Conservation (phyloP, 2,329 filamentous ascomycete genomes). For the Verticillium dahliae region DNA sequence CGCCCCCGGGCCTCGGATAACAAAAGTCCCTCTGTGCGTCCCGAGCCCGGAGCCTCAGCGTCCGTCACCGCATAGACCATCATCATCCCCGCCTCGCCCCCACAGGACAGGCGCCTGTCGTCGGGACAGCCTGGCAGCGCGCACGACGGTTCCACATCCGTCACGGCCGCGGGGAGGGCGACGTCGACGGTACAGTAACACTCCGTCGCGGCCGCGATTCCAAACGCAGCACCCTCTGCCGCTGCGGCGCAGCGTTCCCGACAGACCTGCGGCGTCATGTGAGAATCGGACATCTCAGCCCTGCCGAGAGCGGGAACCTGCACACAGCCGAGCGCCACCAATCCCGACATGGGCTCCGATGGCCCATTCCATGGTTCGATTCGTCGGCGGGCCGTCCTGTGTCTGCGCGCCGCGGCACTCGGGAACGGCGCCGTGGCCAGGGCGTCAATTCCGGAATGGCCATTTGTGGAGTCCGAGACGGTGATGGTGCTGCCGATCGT, state of each 20-base stretch:
- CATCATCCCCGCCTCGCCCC: background rate
- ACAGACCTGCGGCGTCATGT: conserved; percentile 8
- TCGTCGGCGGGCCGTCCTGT: background rate
- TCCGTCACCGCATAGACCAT: conserved; percentile 7
- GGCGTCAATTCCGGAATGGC: background rate
- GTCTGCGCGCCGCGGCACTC: background rate
- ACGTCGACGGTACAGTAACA: conserved; percentile 23
- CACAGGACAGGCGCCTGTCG: background rate
- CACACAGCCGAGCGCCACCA: conserved; percentile 6
- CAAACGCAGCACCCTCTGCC: conserved; percentile 16
- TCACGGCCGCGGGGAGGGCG: conserved; percentile 1
- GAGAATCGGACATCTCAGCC: conserved; percentile 1
- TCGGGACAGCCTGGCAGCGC: background rate
- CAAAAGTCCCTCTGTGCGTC: background rate
- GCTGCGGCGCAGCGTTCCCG: conserved; percentile 4
- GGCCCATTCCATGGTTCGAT: background rate
- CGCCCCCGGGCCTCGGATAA: background rate
- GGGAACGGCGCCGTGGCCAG: background rate
- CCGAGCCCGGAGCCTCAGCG: background rate
- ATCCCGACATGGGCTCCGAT: background rate
- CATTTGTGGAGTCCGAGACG: background rate
- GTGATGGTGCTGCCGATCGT: background rate
- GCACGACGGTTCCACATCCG: conserved; percentile 4
- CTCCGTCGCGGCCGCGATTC: conserved; percentile 26
- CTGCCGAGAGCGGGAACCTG: conserved; percentile 5